Conservation (phyloP, 495 filamentous ascomycete genomes). For the Staphylotrichum tortipilum region DNA sequence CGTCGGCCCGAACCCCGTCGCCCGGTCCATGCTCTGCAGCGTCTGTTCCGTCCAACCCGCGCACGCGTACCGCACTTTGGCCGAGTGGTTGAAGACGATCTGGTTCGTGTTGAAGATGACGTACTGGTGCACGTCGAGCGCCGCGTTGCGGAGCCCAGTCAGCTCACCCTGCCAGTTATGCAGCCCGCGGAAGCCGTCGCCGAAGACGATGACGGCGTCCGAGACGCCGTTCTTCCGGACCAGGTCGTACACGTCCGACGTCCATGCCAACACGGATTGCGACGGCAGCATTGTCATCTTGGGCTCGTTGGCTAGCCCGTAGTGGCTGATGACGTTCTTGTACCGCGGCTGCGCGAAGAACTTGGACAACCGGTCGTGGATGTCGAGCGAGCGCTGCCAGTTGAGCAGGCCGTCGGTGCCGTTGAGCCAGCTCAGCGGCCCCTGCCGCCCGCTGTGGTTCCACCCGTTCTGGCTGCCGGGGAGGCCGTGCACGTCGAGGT, state of each 20-base stretch:
- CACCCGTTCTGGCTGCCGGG: conserved; percentile 85
- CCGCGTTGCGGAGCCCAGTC: conserved; percentile 45
- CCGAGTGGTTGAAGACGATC: conserved; percentile 62
- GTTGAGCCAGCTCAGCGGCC: conserved; percentile 66
- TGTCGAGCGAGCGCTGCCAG: conserved; percentile 65
- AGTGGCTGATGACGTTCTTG: conserved; percentile 73
- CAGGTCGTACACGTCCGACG: conserved; percentile 49
- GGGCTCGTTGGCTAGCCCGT: conserved; percentile 85
- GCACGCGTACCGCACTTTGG: conserved; percentile 79
- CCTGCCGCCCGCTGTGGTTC: conserved; percentile 77
- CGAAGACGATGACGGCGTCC: conserved; percentile 57
- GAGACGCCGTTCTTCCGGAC: conserved; percentile 62
- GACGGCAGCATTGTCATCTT: conserved; percentile 57
- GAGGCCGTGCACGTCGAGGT: conserved; percentile 82
- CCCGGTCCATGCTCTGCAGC: conserved; percentile 53
- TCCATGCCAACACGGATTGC: conserved; percentile 61
- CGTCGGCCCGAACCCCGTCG: conserved; percentile 89
- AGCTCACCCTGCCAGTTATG: conserved; percentile 68
- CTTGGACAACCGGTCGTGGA: conserved; percentile 68
- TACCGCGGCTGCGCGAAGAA: conserved; percentile 85
- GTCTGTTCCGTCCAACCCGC: conserved; percentile 76
- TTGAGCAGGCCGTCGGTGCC: conserved; percentile 62
- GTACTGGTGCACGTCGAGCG: conserved; percentile 93
- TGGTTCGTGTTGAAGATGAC: conserved; percentile 76
- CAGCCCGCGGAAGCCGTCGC: conserved; percentile 78